A percentile compares a stretch with the other conserved stretches of the same genome.
phyloP scores from a whole-genome alignment of 371 early-diverging fungal genomes.

The Vairimorpha necatrix region DNA sequence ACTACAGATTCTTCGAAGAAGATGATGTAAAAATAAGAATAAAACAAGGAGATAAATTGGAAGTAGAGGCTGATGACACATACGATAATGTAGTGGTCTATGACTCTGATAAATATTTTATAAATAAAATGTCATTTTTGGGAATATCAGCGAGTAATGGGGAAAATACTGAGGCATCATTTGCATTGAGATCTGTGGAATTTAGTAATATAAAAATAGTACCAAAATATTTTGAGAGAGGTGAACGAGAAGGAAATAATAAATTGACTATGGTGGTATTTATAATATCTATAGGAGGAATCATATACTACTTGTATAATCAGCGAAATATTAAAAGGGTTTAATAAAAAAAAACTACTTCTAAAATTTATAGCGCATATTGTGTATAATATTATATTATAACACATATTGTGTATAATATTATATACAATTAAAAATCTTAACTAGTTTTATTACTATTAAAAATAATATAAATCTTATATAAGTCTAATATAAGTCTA shows the following conservation, averaged over 20 bases:
- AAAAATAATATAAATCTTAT: no score
- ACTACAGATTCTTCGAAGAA: neutral
- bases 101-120: neutral
- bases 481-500: no score
- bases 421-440: no score
- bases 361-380: no score
- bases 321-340: neutral
- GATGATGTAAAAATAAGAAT: neutral
- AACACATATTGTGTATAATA: no score
- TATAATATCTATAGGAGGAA: neutral
- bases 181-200: neutral
- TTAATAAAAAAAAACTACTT: no score
- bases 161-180: neutral
- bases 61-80: neutral
- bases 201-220: neutral
- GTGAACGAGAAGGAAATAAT: neutral
- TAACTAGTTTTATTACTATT: no score
- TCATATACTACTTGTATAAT: neutral
- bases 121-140: neutral
- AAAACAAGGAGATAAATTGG: neutral
- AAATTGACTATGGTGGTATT: neutral
- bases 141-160: constrained; percentile 1
- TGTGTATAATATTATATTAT: no score
- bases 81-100: neutral
- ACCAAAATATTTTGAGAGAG: neutral